Percentiles rank a stretch among this genome's conserved stretches.
Evolutionary conservation across 139 green algal species (phyloP).

Genomic region (Chlorella sp.): DNA sequence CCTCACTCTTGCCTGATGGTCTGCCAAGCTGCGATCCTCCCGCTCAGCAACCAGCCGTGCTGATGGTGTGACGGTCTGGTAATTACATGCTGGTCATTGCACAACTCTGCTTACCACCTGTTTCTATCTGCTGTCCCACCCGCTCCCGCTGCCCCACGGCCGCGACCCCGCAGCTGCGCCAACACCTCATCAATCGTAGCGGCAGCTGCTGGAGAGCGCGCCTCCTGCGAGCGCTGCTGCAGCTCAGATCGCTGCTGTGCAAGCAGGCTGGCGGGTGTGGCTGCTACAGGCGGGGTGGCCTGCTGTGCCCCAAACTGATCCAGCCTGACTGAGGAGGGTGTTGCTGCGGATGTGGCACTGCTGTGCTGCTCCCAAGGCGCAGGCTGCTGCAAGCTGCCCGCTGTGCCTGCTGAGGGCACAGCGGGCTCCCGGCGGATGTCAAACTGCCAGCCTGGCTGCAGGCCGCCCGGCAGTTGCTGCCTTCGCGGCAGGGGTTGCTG

Average conservation of each 20-base stretch:
- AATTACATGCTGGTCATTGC: too few species aligned
- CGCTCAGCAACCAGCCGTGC: too few species aligned
- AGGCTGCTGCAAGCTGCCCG: not conserved
- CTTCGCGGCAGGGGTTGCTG: not conserved
- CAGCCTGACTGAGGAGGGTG: too few species aligned
- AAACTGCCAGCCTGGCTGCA: constrained; percentile 5
- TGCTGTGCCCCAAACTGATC: not conserved
- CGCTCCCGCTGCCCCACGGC: too few species aligned
- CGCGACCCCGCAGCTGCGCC: not conserved
- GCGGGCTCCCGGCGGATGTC: not conserved
- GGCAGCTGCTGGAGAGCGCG: not conserved
- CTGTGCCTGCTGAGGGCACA: not conserved
- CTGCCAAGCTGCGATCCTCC: too few species aligned
- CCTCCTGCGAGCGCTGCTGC: not conserved
- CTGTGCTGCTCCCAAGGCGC: not conserved
- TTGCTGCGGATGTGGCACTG: too few species aligned
- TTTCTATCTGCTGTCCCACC: too few species aligned
- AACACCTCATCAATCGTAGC: constrained; percentile 25
- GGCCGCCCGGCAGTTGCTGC: not conserved
- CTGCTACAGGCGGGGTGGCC: not conserved
- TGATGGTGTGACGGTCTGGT: too few species aligned
- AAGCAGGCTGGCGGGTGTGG: not conserved
- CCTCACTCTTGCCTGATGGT: too few species aligned
- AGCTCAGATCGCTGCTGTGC: not conserved
- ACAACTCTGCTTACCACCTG: too few species aligned